Evolutionary conservation across 2,329 filamentous ascomycete genomes (phyloP).

Genomic region (Alternaria sp.): DNA sequence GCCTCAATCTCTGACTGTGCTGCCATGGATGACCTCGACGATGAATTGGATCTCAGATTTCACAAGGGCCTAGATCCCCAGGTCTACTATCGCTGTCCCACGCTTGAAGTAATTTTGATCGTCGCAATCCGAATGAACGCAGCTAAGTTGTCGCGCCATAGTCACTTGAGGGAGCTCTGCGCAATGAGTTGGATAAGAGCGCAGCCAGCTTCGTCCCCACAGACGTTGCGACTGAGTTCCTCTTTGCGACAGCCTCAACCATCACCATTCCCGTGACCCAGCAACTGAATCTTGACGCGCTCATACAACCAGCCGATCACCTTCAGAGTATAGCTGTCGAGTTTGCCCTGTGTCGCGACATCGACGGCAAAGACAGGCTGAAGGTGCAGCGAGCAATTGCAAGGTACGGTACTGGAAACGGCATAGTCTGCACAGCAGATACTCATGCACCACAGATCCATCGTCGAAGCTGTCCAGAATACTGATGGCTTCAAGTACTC

Average conservation of each 20-base stretch:
- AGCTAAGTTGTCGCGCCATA: slow-evolving; percentile 29
- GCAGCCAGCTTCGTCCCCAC: slow-evolving; percentile 42
- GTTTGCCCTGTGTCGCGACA: slow-evolving; percentile 37
- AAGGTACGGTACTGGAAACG: slow-evolving; percentile 32
- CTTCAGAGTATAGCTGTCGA: slow-evolving; percentile 43
- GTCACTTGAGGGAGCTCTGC: slow-evolving; percentile 42
- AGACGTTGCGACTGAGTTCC: slow-evolving; percentile 45
- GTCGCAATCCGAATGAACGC: slow-evolving; percentile 12
- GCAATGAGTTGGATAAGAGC: slow-evolving; percentile 42
- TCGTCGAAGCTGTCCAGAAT: slow-evolving; percentile 42
- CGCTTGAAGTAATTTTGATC: slow-evolving; percentile 34
- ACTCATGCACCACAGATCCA: slow-evolving; percentile 30
- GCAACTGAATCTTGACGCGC: slow-evolving; percentile 35
- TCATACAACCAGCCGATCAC: slow-evolving; percentile 41
- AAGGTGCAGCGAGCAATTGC: slow-evolving; percentile 44
- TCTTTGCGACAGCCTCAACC: slow-evolving; percentile 42
- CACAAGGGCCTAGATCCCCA: slow-evolving; percentile 42
- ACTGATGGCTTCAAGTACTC: slow-evolving; percentile 48
- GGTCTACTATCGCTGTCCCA: slow-evolving; percentile 46
- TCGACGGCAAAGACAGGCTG: slow-evolving; percentile 40
- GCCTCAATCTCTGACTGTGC: slow-evolving; percentile 1
- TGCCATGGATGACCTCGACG: slow-evolving; percentile 44
- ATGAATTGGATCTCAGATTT: slow-evolving; percentile 44
- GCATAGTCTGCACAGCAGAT: background rate
- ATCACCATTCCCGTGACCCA: slow-evolving; percentile 43